phyloP scores from a whole-genome alignment of 139 green algal species.

The Dunaliella primolecta region DNA sequence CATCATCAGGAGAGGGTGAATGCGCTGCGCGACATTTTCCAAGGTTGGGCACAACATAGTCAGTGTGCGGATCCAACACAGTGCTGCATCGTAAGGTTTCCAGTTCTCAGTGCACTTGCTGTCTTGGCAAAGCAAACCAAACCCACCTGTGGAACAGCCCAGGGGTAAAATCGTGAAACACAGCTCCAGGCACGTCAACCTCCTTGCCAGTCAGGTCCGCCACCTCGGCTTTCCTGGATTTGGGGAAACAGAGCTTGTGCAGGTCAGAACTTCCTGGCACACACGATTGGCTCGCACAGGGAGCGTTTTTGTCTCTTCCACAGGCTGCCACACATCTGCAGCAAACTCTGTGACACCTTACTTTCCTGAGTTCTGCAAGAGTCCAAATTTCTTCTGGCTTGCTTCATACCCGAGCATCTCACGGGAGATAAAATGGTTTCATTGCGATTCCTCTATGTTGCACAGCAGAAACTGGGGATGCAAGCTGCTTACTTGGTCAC shows the following conservation, averaged over 20 bases:
- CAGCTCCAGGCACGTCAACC: background rate
- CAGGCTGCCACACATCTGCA: background rate
- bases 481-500: background rate
- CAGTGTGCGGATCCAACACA: background rate
- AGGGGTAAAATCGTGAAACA: background rate
- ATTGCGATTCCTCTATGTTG: background rate
- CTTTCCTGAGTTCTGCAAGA: no score
- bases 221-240: background rate
- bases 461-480: background rate
- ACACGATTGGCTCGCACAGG: no score
- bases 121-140: no score
- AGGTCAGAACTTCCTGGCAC: background rate
- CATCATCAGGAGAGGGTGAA: background rate
- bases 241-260: background rate
- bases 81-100: background rate
- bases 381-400: no score
- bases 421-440: no score
- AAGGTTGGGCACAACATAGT: background rate
- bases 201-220: background rate
- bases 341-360: no score
- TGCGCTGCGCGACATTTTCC: background rate
- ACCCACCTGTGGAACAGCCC: background rate
- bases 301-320: no score
- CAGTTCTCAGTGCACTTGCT: background rate
- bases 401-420: no score